Conservation (phyloP, 2,329 filamentous ascomycete genomes). For the Xylaria sp. region DNA sequence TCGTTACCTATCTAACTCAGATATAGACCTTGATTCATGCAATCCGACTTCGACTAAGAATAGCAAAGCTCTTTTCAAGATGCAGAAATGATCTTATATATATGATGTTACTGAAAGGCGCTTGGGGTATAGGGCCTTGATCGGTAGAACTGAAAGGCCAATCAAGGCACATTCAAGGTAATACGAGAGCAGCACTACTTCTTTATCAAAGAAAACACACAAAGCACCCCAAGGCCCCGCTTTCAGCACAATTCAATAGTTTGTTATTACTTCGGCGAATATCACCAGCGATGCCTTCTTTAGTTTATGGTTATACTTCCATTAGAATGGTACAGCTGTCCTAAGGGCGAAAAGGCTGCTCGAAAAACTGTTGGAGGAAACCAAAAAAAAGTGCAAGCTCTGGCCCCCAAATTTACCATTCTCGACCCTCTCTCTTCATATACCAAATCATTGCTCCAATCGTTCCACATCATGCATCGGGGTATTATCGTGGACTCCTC, state of each 20-base stretch:
- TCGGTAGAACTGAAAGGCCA: background rate
- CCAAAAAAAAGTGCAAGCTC: conserved; percentile 24
- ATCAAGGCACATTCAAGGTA: background rate
- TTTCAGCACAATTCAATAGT: conserved; percentile 32
- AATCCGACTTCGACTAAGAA: background rate
- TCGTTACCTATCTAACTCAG: background rate
- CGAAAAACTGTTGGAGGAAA: conserved; percentile 27
- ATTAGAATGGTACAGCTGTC: conserved; percentile 22
- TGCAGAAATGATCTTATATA: background rate
- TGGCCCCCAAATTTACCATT: conserved; percentile 15
- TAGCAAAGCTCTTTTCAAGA: background rate
- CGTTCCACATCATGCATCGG: conserved; percentile 23
- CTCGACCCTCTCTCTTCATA: conserved; percentile 25
- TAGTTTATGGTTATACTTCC: conserved; percentile 14
- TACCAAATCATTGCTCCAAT: conserved; percentile 31
- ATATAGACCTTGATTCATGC: background rate
- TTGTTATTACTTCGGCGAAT: background rate
- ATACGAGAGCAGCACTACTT: no score
- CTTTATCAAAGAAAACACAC: conserved; percentile 20
- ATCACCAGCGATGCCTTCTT: conserved; percentile 10
- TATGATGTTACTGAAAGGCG: conserved; percentile 10
- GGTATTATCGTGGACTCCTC: conserved; percentile 16
- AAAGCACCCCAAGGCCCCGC: conserved; percentile 7
- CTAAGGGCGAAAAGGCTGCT: conserved; percentile 24
- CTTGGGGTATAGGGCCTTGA: conserved; percentile 3